Evolutionary conservation across 257 asterid genomes (phyloP).

Genomic region (Solanum appendiculatum): DNA sequence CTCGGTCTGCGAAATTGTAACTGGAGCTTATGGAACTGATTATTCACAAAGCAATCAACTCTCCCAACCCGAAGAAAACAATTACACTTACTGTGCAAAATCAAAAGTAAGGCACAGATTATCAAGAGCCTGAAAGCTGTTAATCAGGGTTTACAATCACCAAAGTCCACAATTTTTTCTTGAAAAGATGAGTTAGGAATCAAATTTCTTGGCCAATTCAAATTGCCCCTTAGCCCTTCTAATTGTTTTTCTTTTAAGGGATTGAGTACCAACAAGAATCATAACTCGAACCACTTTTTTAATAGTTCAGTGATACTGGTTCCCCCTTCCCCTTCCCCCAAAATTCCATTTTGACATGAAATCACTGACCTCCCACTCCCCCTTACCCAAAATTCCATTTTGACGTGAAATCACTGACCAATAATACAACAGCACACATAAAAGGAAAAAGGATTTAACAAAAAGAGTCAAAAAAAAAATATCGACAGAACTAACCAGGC

Average conservation of each 20-base stretch:
- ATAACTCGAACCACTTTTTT: not conserved
- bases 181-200: not conserved
- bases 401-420: not conserved
- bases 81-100: not conserved
- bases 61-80: not conserved
- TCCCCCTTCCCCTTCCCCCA: too few relatives aligned
- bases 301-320: not conserved
- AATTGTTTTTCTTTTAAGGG: not conserved
- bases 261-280: not conserved
- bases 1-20: not conserved
- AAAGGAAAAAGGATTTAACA: not conserved
- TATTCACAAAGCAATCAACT: not conserved
- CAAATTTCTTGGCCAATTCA: not conserved
- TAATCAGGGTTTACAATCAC: not conserved
- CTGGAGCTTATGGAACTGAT: not conserved
- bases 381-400: not conserved
- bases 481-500: constrained; percentile 30
- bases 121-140: not conserved
- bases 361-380: not conserved
- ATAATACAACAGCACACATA: not conserved
- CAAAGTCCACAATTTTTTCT: not conserved
- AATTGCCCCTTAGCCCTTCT: not conserved
- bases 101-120: not conserved
- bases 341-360: not conserved
- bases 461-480: not conserved